Conservation (phyloP, 2,329 filamentous ascomycete genomes). For the Tetracladium maxilliforme region DNA sequence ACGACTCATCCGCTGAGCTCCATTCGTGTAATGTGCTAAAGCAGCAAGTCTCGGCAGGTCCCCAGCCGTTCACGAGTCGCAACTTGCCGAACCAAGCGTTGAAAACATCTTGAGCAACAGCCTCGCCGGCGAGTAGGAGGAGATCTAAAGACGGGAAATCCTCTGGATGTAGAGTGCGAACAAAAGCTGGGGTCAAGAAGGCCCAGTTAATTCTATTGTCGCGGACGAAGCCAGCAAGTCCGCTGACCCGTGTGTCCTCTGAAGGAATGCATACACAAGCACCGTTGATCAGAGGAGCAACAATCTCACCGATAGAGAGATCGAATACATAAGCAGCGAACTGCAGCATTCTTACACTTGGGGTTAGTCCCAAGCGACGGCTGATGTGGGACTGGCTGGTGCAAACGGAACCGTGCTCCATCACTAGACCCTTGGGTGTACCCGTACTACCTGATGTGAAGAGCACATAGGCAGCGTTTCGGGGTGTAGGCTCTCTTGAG, state of each 20-base stretch:
- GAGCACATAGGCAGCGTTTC: constrained; percentile 1
- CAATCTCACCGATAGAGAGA: constrained; percentile 19
- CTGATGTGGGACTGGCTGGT: constrained; percentile 4
- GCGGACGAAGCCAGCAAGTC: constrained; percentile 16
- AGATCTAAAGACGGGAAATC: constrained; percentile 9
- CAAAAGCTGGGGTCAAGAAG: constrained; percentile 14
- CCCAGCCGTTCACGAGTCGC: constrained; percentile 25
- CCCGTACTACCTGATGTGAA: constrained; percentile 20
- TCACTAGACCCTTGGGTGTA: constrained; percentile 30
- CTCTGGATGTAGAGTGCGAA: constrained; percentile 9
- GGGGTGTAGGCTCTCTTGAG: no score
- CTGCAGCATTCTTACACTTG: constrained; percentile 17
- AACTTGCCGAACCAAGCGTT: constrained; percentile 18
- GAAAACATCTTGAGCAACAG: constrained; percentile 20
- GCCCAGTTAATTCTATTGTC: constrained; percentile 9
- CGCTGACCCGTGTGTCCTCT: constrained; percentile 19
- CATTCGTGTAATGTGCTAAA: constrained; percentile 5
- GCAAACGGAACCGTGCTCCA: constrained; percentile 8
- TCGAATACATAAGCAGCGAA: constrained; percentile 22
- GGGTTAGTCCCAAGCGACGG: constrained; percentile 1
- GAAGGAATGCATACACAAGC: constrained; percentile 23
- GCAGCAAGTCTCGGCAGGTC: constrained; percentile 14
- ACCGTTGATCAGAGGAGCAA: constrained; percentile 18
- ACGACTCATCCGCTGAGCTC: no score
- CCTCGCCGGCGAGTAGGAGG: constrained; percentile 13